Percentiles rank a stretch among this genome's conserved stretches.
phyloP scores from a whole-genome alignment of 1,284 basidiomycete species.

The Lignosus rhinocerotis region DNA sequence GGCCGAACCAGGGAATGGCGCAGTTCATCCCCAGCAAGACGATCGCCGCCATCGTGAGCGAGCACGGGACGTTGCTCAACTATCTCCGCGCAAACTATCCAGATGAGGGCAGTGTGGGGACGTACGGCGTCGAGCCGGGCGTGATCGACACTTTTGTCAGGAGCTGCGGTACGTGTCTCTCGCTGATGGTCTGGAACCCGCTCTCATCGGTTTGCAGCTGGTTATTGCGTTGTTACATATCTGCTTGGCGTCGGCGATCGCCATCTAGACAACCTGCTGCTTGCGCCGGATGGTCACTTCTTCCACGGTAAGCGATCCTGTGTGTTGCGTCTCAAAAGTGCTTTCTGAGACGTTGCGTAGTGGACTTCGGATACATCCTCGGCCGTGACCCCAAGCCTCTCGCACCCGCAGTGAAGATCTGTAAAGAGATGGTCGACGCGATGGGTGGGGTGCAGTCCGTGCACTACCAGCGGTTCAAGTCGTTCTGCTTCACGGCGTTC shows the following conservation, averaged over 20 bases:
- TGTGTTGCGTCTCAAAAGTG: constrained; percentile 1
- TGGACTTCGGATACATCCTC: constrained; percentile 98
- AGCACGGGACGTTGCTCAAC: constrained; percentile 89
- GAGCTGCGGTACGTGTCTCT: constrained; percentile 81
- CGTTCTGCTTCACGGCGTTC: constrained; percentile 95
- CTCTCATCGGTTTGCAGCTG: constrained; percentile 58
- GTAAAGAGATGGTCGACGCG: constrained; percentile 99
- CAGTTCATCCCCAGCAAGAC: constrained; percentile 97
- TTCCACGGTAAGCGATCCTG: constrained; percentile 68
- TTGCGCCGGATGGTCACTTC: constrained; percentile 84
- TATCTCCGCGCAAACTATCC: constrained; percentile 87
- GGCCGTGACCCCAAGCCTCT: constrained; percentile 98
- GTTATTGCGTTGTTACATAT: constrained; percentile 98
- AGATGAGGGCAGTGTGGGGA: constrained; percentile 89
- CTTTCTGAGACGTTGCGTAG: constrained; percentile 42
- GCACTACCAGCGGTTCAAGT: constrained; percentile 94
- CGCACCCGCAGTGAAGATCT: constrained; percentile 97
- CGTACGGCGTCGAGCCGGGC: constrained; percentile 87
- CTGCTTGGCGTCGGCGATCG: constrained; percentile 96
- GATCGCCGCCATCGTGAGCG: constrained; percentile 90
- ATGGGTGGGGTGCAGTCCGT: constrained; percentile 96
- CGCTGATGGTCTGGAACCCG: background rate
- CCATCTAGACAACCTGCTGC: constrained; percentile 93
- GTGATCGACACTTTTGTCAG: constrained; percentile 97
- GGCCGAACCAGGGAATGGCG: constrained; percentile 91